These are phyloP conservation scores for Agaricales sp. DNA, from an alignment of 1,284 basidiomycete genomes.

Conservation along the genomic window DNA sequence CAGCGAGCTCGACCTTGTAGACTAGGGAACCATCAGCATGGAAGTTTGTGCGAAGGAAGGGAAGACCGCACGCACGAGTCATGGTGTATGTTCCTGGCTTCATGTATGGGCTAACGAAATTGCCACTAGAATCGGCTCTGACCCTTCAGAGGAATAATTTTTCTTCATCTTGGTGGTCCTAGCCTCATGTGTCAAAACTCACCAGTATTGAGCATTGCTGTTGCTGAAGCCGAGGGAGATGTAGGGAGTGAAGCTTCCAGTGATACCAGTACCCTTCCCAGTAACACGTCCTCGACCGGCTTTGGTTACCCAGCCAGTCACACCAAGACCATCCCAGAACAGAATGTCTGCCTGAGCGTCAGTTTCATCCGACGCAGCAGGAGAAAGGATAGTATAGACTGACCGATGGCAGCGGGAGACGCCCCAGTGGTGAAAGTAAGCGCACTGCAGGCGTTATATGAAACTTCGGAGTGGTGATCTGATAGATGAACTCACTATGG, in stretches of 20 bases:
- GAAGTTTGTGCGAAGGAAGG: too few relatives aligned
- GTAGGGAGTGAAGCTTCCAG: slow-evolving; percentile 15
- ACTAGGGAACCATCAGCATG: too few relatives aligned
- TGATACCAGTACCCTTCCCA: slow-evolving; percentile 24
- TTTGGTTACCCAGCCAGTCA: slow-evolving; percentile 20
- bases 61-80: slow-evolving; percentile 18
- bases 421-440: slow-evolving; percentile 24
- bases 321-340: slow-evolving; percentile 25
- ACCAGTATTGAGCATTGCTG: slow-evolving; percentile 28
- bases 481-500: slow-evolving; percentile 18
- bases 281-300: slow-evolving; percentile 24
- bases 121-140: slow-evolving; percentile 20
- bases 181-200: too few relatives aligned
- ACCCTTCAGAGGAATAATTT: slow-evolving; percentile 14
- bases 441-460: slow-evolving; percentile 11
- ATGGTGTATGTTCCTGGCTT: slow-evolving; percentile 32
- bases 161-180: too few relatives aligned
- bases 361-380: neutral
- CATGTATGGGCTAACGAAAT: slow-evolving; percentile 28
- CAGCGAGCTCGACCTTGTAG: slow-evolving; percentile 28
- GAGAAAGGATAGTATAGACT: slow-evolving; percentile 2
- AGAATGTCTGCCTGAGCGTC: slow-evolving; percentile 14
- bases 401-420: slow-evolving; percentile 17
- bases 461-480: neutral
- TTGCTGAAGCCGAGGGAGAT: slow-evolving; percentile 23